Evolutionary conservation across 352 stramenopile species (phyloP).

Genomic region (Globisporangium orthogonon): DNA sequence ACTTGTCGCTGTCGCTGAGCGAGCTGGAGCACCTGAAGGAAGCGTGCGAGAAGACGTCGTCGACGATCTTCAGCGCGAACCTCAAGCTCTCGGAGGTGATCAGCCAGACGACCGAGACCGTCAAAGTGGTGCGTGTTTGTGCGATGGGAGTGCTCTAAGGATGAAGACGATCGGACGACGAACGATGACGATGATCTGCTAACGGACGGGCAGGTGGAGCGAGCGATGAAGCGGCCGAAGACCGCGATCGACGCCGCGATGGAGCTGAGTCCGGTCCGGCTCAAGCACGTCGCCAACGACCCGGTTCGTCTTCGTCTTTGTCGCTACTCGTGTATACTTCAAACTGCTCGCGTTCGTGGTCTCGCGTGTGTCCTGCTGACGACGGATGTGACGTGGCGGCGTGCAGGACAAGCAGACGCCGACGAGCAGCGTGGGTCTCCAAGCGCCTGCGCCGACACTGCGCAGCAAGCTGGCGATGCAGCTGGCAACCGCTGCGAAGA

Average conservation of each 20-base stretch:
- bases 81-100: conserved; percentile 49
- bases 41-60: conserved; percentile 50
- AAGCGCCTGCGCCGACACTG: conserved; percentile 19
- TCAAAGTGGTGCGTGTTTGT: conserved; percentile 43
- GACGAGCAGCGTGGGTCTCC: background rate
- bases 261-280: conserved; percentile 43
- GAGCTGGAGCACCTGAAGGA: conserved; percentile 44
- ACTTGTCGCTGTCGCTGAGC: conserved; percentile 30
- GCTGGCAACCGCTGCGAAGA: conserved; percentile 24
- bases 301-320: conserved; percentile 23
- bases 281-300: conserved; percentile 21
- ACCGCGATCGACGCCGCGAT: conserved; percentile 64
- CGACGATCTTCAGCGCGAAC: conserved; percentile 43
- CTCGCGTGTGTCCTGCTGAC: no score
- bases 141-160: background rate
- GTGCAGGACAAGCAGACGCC: conserved; percentile 8
- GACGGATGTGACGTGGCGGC: background rate
- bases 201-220: conserved; percentile 35
- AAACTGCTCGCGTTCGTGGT: background rate
- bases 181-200: background rate
- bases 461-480: conserved; percentile 40
- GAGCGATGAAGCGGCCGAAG: conserved; percentile 73
- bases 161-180: no score
- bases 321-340: background rate
- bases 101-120: conserved; percentile 58